Evolutionary conservation across 2,329 filamentous ascomycete genomes (phyloP).

Genomic region (Ceratocystis harringtonii): DNA sequence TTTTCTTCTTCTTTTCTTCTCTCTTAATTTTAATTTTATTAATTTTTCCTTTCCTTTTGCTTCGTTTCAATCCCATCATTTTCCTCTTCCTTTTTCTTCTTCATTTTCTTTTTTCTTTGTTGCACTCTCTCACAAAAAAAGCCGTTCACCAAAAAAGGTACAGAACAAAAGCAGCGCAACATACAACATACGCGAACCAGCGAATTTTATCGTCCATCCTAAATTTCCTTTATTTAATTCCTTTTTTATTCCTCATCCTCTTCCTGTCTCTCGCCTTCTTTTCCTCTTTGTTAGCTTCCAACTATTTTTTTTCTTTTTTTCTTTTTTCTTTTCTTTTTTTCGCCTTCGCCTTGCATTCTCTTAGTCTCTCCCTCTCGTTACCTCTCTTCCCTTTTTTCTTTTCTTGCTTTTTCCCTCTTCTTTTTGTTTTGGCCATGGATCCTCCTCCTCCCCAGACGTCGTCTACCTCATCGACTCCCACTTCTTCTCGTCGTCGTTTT

Average conservation of each 20-base stretch:
- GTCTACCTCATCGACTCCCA: constrained; percentile 30
- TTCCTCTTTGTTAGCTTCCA: constrained; percentile 4
- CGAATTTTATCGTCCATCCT: constrained; percentile 6
- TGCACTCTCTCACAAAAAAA: neutral
- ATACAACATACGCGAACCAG: constrained; percentile 4
- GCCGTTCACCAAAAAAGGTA: neutral
- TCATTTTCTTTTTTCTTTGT: neutral
- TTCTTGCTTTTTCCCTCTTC: neutral
- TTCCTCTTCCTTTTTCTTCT: neutral
- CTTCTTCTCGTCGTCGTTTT: constrained; percentile 41
- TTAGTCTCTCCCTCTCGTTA: constrained; percentile 5
- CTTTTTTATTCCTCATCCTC: neutral
- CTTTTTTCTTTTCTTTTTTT: neutral
- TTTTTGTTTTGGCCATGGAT: constrained; percentile 14
- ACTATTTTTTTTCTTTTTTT: neutral
- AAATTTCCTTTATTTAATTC: neutral
- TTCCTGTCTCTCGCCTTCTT: constrained; percentile 2
- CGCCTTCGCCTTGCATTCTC: constrained; percentile 1
- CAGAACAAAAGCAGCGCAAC: neutral
- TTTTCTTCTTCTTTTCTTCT: constrained; percentile 9
- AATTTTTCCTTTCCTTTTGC: neutral
- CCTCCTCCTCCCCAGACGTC: constrained; percentile 12
- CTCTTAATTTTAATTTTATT: neutral
- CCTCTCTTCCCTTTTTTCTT: constrained; percentile 1
- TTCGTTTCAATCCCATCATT: neutral